These are phyloP conservation scores for Fusarium transvaalense DNA, from an alignment of 2,329 filamentous ascomycete species.

Conservation along the genomic window DNA sequence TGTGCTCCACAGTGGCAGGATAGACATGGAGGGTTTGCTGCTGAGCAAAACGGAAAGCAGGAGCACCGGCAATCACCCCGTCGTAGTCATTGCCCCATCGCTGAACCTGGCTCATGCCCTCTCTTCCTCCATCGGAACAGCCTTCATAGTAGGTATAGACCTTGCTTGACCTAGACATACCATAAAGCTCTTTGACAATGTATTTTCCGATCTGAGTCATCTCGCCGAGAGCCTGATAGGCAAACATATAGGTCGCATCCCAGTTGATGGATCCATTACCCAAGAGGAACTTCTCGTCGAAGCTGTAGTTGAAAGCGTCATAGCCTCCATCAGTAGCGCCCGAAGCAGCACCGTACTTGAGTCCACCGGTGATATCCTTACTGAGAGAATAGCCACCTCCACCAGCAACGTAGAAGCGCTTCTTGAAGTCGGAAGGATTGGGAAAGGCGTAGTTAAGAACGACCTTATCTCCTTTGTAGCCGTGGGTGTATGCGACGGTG, in stretches of 20 bases:
- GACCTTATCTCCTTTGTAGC: conserved; percentile 3
- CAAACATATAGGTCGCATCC: conserved; percentile 63
- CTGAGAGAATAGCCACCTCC: conserved; percentile 37
- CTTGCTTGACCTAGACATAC: conserved; percentile 8
- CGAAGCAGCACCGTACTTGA: conserved; percentile 56
- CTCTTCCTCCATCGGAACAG: conserved; percentile 62
- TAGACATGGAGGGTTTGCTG: conserved; percentile 11
- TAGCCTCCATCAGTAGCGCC: conserved; percentile 60
- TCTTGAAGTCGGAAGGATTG: background rate
- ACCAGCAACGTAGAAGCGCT: conserved; percentile 5
- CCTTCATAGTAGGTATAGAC: conserved; percentile 66
- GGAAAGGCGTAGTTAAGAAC: conserved; percentile 16
- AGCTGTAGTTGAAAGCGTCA: conserved; percentile 56
- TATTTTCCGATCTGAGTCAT: conserved; percentile 59
- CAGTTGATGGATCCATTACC: conserved; percentile 66
- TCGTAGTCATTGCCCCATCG: conserved; percentile 38
- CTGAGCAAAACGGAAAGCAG: conserved; percentile 41
- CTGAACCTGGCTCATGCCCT: conserved; percentile 53
- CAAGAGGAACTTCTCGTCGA: conserved; percentile 55
- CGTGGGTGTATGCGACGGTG: conserved; percentile 9
- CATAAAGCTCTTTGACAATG: background rate
- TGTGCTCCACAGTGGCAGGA: conserved; percentile 4
- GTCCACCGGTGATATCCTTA: conserved; percentile 53
- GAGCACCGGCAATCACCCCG: conserved; percentile 33
- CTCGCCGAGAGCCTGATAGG: conserved; percentile 65